Evolutionary conservation across 2,329 filamentous ascomycete genomes (phyloP).

Genomic region (Ceratocystis cacaofunesta): DNA sequence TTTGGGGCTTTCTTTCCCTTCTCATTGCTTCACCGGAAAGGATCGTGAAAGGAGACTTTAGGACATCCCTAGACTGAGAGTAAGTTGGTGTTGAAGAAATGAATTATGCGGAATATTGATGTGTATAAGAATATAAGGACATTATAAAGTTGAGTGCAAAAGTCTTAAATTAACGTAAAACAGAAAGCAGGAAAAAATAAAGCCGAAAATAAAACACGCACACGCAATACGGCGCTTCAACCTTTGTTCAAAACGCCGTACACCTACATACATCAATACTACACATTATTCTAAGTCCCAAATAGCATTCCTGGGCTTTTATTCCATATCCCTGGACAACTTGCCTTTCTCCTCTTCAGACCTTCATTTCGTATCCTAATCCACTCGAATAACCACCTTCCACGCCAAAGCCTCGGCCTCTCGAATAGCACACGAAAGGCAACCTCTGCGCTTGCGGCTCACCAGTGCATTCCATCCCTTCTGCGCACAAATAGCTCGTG

Average conservation of each 20-base stretch:
- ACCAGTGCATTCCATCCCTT: slow-evolving; percentile 61
- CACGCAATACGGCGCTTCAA: not conserved
- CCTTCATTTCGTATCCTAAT: slow-evolving; percentile 19
- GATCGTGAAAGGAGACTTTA: not conserved
- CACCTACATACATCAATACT: not conserved
- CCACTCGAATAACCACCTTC: slow-evolving; percentile 49
- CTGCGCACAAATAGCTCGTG: slow-evolving; percentile 57
- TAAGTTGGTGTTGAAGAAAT: not conserved
- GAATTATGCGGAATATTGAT: too few relatives aligned
- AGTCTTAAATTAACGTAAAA: not conserved
- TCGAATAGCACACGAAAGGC: slow-evolving; percentile 57
- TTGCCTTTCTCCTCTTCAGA: not conserved
- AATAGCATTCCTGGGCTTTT: not conserved
- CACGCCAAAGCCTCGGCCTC: slow-evolving; percentile 59
- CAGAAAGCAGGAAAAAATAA: not conserved
- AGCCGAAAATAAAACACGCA: not conserved
- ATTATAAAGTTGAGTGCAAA: not conserved
- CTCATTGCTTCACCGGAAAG: not conserved
- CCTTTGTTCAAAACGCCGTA: not conserved
- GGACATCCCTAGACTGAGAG: not conserved
- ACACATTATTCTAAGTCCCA: not conserved
- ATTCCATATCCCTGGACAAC: not conserved
- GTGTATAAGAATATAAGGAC: too few relatives aligned
- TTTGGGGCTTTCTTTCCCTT: not conserved
- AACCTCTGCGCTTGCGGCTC: slow-evolving; percentile 51